These are phyloP conservation scores for Fraxinus greggii DNA, from an alignment of 305 asterid species.

Conservation along the genomic window DNA sequence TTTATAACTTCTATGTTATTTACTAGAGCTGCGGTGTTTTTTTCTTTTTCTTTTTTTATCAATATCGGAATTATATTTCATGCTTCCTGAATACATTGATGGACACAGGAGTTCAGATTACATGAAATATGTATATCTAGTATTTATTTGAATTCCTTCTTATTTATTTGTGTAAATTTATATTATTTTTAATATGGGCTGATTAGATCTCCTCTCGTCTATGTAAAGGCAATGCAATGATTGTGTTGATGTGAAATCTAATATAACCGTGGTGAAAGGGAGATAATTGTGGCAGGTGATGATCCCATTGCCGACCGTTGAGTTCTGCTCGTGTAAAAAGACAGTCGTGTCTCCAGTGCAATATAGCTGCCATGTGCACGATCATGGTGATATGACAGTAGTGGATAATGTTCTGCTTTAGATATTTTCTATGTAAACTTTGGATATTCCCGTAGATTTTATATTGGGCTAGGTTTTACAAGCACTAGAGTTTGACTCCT, in stretches of 20 bases:
- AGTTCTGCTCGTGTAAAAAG: neutral
- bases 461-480: neutral
- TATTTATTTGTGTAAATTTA: neutral
- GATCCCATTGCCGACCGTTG: neutral
- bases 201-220: constrained; percentile 1
- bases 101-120: neutral
- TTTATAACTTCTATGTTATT: constrained; percentile 16
- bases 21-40: neutral
- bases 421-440: neutral
- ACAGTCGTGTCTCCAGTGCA: neutral
- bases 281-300: neutral
- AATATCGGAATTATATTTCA: neutral
- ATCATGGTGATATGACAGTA: neutral
- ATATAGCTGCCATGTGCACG: neutral
- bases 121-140: constrained; percentile 5
- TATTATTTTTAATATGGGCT: neutral
- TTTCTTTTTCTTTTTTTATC: neutral
- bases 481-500: neutral
- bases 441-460: neutral
- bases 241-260: constrained; percentile 2
- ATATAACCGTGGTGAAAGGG: neutral
- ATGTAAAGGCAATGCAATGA: constrained; percentile 15
- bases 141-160: constrained; percentile 10
- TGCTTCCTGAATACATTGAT: constrained; percentile 9
- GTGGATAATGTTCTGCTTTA: neutral